Evolutionary conservation across 306 rosid genomes (phyloP), one percentile per base, ranked within the genome.

Genomic region (Citrullus amarus): DNA sequence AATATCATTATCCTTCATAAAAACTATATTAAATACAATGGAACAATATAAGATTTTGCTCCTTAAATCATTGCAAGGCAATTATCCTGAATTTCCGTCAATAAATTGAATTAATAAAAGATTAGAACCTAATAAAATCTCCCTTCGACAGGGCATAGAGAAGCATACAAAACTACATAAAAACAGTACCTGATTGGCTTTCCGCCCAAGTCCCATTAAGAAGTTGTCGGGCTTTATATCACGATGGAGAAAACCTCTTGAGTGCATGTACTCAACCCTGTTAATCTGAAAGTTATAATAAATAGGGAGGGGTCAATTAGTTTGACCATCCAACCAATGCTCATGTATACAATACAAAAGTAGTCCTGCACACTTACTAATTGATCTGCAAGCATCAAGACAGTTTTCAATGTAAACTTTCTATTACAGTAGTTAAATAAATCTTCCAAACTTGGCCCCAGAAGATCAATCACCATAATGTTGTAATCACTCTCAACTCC

Each of bases 181-280:
- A 63, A 80, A 65, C 17, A 80, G 55, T 86, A 96, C 99, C 91
- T 92, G 99, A 84, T 93, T 93, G 82, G 99, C 99, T 85, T 93
- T 96, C 25, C 99, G 93, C 76, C 98, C 99, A 28, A 93, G 89
- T 70, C 99, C 99, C 99, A 96, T 93, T 66, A 96, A 80, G 84
- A 96, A 96, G 89, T 96, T 96, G 90, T 96, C 99, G 18, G 99
- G 99, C 84, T 96, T 96, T 79, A 96, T 91, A 83, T 96, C 99
- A 34, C 99, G 99, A 80, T 96, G 99, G 85, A 96, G 99, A 83
- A 96, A 96, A 80, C 99, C 99, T 87, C 96, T 88, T 82, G 99
- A 86, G 81, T 96, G 99, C 99, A 96, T 93, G 89, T 96, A 96
- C 79, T 96, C 99, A 83, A 96, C 98, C 89, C 97, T 89, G 86